These are phyloP conservation scores for Pseudozyma sp. DNA, from an alignment of 1,284 basidiomycete genomes.

Conservation along the genomic window DNA sequence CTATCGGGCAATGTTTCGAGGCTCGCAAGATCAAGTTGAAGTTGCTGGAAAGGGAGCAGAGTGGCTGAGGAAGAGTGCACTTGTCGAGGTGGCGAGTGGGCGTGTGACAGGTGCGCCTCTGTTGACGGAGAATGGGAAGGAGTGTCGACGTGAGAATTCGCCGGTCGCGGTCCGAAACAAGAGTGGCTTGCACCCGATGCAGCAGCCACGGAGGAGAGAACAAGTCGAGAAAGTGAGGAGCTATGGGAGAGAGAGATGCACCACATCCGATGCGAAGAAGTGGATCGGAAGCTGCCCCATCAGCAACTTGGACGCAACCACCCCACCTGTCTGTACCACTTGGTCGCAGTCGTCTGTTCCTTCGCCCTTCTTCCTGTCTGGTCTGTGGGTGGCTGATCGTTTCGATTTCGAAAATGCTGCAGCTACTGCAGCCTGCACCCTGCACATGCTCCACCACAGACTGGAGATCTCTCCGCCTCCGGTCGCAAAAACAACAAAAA, in stretches of 20 bases:
- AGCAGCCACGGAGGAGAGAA: constrained; percentile 1
- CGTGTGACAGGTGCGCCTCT: background rate
- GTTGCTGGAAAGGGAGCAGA: background rate
- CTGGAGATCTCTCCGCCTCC: too few species aligned
- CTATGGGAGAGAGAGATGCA: background rate
- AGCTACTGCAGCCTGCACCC: background rate
- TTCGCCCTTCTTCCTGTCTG: too few species aligned
- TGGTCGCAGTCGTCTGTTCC: background rate
- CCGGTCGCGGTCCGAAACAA: background rate
- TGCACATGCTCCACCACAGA: background rate
- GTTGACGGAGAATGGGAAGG: background rate
- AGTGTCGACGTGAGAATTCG: background rate
- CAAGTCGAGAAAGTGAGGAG: background rate
- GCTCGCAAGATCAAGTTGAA: too few species aligned
- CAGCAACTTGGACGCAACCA: too few species aligned
- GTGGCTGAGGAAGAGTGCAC: too few species aligned
- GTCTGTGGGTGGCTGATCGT: background rate
- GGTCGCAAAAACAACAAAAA: too few species aligned
- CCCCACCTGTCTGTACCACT: too few species aligned
- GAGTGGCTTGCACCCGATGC: background rate
- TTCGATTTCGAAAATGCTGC: too few species aligned
- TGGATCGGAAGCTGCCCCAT: background rate
- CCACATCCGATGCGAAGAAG: constrained; percentile 1
- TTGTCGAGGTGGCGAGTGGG: background rate
- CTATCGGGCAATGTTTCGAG: too few species aligned